phyloP scores from a whole-genome alignment of 2,329 filamentous ascomycete genomes.

The Penicillium verrucosum region DNA sequence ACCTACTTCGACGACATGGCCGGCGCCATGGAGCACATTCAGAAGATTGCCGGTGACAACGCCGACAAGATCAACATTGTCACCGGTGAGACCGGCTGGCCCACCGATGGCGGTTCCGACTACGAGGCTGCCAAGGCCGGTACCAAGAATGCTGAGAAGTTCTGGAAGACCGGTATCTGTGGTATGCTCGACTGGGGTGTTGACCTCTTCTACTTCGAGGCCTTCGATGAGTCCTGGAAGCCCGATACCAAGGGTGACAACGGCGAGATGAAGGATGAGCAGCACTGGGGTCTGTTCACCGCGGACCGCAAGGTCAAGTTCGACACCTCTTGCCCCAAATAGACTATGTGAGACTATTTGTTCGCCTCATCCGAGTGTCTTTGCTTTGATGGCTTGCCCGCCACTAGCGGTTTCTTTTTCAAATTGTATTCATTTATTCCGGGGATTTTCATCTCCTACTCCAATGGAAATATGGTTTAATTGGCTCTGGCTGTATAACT shows the following conservation, averaged over 20 bases:
- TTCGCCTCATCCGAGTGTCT: not conserved
- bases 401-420: constrained; percentile 2
- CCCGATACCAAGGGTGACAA: constrained; percentile 61
- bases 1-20: constrained; percentile 67
- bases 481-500: not conserved
- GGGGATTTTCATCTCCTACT: not conserved
- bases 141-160: constrained; percentile 56
- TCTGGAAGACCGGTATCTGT: constrained; percentile 62
- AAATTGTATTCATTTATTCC: constrained; percentile 15
- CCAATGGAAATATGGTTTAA: constrained; percentile 6
- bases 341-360: constrained; percentile 1
- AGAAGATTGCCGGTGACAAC: constrained; percentile 53
- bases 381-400: not conserved
- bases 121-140: constrained; percentile 62
- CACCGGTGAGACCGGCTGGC: constrained; percentile 69
- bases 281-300: constrained; percentile 67
- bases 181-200: constrained; percentile 62
- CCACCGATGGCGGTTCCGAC: constrained; percentile 58
- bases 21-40: constrained; percentile 62
- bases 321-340: constrained; percentile 44
- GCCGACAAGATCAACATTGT: constrained; percentile 60
- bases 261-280: constrained; percentile 61
- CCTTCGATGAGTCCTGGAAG: constrained; percentile 72
- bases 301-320: constrained; percentile 59
- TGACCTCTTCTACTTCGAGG: constrained; percentile 71